Evolutionary conservation across 140 eudicot species (phyloP).

Genomic region (Senecio squalidus): DNA sequence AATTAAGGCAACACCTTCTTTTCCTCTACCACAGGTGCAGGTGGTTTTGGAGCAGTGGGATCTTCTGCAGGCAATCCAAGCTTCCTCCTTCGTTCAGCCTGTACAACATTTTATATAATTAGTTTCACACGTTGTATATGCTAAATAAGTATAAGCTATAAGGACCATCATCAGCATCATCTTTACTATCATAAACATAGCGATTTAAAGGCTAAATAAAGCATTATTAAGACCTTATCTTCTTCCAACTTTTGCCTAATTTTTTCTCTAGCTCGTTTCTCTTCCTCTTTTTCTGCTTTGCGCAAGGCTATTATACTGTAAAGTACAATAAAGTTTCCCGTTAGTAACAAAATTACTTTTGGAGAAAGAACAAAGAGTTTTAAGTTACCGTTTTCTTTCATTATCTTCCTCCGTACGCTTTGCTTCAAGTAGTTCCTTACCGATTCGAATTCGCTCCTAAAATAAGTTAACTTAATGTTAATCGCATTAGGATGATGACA

Average conservation of each 20-base stretch:
- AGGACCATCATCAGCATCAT: not conserved
- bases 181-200: not conserved
- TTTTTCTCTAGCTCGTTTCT: constrained; percentile 89
- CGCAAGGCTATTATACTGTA: constrained; percentile 79
- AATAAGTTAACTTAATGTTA: constrained; percentile 9
- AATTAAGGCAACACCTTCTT: constrained; percentile 56
- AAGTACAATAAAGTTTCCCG: not conserved
- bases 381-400: constrained; percentile 90
- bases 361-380: not conserved
- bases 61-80: constrained; percentile 97
- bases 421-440: constrained; percentile 96
- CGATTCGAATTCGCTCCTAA: constrained; percentile 90
- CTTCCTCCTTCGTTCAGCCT: constrained; percentile 98
- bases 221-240: constrained; percentile 62
- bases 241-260: constrained; percentile 84
- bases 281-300: constrained; percentile 97
- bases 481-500: not conserved
- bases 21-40: constrained; percentile 89
- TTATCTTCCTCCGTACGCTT: constrained; percentile 95
- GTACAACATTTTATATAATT: not conserved
- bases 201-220: not conserved
- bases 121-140: not conserved
- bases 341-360: not conserved
- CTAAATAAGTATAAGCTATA: not conserved
- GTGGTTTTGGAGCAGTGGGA: constrained; percentile 60